phyloP scores from a whole-genome alignment of 148 eudicot species.

The Fagopyrum esculentum region DNA sequence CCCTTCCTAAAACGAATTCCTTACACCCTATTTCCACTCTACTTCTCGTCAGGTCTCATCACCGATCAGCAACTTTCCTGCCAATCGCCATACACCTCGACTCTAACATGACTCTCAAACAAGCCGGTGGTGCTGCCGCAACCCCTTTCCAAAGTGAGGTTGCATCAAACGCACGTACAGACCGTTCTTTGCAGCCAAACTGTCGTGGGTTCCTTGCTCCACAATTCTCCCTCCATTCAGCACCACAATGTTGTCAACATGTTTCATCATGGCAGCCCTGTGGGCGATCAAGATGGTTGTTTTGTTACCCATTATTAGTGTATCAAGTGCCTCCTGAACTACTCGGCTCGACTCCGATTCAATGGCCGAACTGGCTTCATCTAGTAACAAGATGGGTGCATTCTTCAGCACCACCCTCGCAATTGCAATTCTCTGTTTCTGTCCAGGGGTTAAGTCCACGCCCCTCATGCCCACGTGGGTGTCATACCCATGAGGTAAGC shows the following conservation, averaged over 20 bases:
- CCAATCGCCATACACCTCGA: neutral
- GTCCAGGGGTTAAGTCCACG: conserved; percentile 91
- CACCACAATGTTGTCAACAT: conserved; percentile 91
- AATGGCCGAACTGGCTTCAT: conserved; percentile 94
- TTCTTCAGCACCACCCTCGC: conserved; percentile 87
- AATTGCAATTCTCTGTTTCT: conserved; percentile 94
- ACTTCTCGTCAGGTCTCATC: neutral
- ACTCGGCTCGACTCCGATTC: conserved; percentile 97
- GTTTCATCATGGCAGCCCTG: conserved; percentile 96
- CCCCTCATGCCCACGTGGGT: conserved; percentile 99
- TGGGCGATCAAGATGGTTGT: conserved; percentile 89
- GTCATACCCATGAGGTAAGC: conserved; percentile 96
- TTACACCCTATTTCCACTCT: neutral
- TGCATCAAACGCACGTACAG: conserved; percentile 93
- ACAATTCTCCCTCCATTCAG: conserved; percentile 93
- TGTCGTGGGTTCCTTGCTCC: conserved; percentile 84
- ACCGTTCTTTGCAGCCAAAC: conserved; percentile 66
- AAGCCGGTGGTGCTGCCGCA: conserved; percentile 53
- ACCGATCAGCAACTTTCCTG: neutral
- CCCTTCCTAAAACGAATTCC: neutral
- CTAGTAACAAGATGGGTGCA: conserved; percentile 89
- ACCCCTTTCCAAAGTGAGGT: conserved; percentile 86
- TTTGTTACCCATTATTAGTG: conserved; percentile 89
- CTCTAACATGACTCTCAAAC: neutral
- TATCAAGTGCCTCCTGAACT: conserved; percentile 96